Percentiles rank a stretch among this genome's conserved stretches.
These are phyloP conservation scores for Porphyrellus cyaneotinctus DNA, from an alignment of 768 basidiomycete species.

Conservation along the genomic window DNA sequence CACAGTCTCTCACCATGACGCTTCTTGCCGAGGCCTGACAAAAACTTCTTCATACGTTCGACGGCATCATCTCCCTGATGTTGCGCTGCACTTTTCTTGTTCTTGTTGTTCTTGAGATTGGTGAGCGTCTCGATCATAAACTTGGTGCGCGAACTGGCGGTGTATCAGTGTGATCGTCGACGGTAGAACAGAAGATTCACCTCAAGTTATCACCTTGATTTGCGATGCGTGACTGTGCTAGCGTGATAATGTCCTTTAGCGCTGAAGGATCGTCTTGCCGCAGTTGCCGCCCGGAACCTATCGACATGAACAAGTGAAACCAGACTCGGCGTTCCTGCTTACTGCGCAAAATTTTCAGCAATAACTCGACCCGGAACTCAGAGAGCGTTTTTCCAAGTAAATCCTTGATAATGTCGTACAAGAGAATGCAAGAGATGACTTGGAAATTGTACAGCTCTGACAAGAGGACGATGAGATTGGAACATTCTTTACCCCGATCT, in stretches of 20 bases:
- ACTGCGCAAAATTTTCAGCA: conserved; percentile 85
- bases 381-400: conserved; percentile 61
- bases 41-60: conserved; percentile 84
- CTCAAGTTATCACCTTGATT: conserved; percentile 47
- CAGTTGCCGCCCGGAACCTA: conserved; percentile 90
- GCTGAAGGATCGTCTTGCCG: conserved; percentile 89
- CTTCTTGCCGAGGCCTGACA: conserved; percentile 71
- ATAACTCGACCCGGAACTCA: conserved; percentile 80
- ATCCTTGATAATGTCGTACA: conserved; percentile 84
- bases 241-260: conserved; percentile 83
- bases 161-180: background rate
- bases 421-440: conserved; percentile 81
- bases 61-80: conserved; percentile 74
- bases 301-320: conserved; percentile 7
- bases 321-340: conserved; percentile 21
- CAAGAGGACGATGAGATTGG: conserved; percentile 82
- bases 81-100: conserved; percentile 59
- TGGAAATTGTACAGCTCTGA: conserved; percentile 96
- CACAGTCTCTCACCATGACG: conserved; percentile 51
- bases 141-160: conserved; percentile 73
- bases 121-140: conserved; percentile 95
- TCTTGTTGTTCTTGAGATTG: conserved; percentile 90
- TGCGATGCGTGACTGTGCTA: conserved; percentile 71
- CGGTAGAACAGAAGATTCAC: conserved; percentile 29
- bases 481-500: conserved; percentile 75